phyloP scores from a whole-genome alignment of 148 eudicot species.

The Fagopyrum tataricum region DNA sequence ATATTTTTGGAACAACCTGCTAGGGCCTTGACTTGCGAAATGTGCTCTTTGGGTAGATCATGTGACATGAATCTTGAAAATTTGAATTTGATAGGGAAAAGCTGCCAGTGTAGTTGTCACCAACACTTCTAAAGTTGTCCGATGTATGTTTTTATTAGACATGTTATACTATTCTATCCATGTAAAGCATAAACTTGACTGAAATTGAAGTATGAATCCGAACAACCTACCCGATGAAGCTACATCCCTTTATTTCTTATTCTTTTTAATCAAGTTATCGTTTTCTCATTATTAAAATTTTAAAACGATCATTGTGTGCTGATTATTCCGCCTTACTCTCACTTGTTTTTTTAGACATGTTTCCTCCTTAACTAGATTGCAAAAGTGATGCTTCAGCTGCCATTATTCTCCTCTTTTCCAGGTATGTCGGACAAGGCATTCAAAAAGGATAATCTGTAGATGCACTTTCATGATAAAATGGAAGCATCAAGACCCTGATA shows the following conservation, averaged over 20 bases:
- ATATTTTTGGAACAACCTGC: not conserved
- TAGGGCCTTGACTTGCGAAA: not conserved
- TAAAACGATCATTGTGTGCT: not conserved
- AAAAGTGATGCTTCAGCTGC: not conserved
- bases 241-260: not conserved
- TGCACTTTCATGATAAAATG: constrained; percentile 53
- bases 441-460: constrained; percentile 45
- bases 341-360: not conserved
- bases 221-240: not conserved
- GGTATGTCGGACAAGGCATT: constrained; percentile 43
- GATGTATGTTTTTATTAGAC: not conserved
- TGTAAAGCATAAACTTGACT: not conserved
- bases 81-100: not conserved
- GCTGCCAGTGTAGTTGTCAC: not conserved
- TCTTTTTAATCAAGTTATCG: not conserved
- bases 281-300: not conserved
- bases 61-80: not conserved
- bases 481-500: constrained; percentile 24
- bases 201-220: not conserved
- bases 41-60: not conserved
- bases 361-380: not conserved
- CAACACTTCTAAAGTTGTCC: constrained; percentile 1
- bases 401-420: constrained; percentile 12
- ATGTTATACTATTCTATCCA: not conserved
- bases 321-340: not conserved